Percentiles rank a stretch among this genome's conserved stretches.
These are phyloP conservation scores for Leucocoprinus sp. DNA, from an alignment of 768 basidiomycete genomes.

Conservation along the genomic window DNA sequence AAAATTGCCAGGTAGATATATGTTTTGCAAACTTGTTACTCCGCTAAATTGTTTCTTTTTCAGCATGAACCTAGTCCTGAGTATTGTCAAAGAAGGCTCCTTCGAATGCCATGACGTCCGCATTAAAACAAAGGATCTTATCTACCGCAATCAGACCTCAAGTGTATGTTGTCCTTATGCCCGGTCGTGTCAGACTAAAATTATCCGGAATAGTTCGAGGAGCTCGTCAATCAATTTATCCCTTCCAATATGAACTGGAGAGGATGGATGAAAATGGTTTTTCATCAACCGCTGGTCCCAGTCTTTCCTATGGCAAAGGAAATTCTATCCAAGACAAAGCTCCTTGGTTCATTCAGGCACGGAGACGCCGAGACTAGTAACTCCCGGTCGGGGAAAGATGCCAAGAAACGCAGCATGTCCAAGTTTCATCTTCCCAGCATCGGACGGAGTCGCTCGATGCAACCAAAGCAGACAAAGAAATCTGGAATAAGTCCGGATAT, in stretches of 20 bases:
- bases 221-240: conserved; percentile 70
- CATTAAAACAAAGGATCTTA: conserved; percentile 72
- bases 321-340: conserved; percentile 69
- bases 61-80: conserved; percentile 66
- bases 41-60: conserved; percentile 12
- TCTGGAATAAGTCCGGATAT: background rate
- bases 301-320: conserved; percentile 75
- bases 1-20: conserved; percentile 55
- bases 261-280: conserved; percentile 79
- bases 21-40: conserved; percentile 10
- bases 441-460: background rate
- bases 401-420: background rate
- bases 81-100: conserved; percentile 76
- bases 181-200: background rate
- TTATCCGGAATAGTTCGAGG: conserved; percentile 55
- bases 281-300: conserved; percentile 71
- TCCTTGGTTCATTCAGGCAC: conserved; percentile 34
- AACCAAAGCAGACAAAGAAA: conserved; percentile 1
- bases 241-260: conserved; percentile 72
- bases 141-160: conserved; percentile 77
- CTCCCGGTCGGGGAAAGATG: conserved; percentile 1
- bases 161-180: conserved; percentile 45
- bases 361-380: background rate
- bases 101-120: conserved; percentile 76
- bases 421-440: conserved; percentile 2